A percentile compares a stretch with the other conserved stretches of the same genome.
Conservation (phyloP, 352 stramenopile genomes). For the Phytopythium mirpurense region DNA sequence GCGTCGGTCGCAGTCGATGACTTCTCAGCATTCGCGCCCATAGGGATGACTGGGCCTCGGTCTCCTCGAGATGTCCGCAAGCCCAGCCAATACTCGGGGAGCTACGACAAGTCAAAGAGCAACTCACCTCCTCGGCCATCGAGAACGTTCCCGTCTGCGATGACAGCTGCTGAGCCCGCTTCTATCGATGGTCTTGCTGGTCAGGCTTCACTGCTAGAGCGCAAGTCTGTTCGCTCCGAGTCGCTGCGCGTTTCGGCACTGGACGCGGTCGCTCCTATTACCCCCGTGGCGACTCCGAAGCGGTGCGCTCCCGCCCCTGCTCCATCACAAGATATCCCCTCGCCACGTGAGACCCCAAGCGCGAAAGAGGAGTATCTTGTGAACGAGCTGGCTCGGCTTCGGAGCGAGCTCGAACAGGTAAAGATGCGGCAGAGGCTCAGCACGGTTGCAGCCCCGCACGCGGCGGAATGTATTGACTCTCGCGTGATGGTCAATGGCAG, state of each 20-base stretch:
- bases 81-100: not conserved
- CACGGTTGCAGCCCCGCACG: not conserved
- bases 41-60: not conserved
- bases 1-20: not conserved
- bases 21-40: not conserved
- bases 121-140: not conserved
- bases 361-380: conserved; percentile 27
- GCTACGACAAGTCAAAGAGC: not conserved
- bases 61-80: conserved; percentile 5
- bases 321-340: not conserved
- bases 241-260: not conserved
- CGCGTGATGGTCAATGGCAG: not conserved
- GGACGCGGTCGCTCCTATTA: conserved; percentile 1
- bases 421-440: conserved; percentile 2
- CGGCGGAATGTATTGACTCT: conserved; percentile 1
- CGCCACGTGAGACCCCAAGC: not conserved
- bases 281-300: not conserved
- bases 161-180: not conserved
- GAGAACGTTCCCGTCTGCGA: not conserved
- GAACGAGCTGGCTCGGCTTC: conserved; percentile 24
- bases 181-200: not conserved
- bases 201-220: not conserved
- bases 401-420: conserved; percentile 22
- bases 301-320: too few relatives aligned
- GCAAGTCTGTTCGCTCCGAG: not conserved